Percentiles rank a stretch among this genome's conserved stretches.
Conservation (phyloP, 306 rosid species). For the cucumber (Cucumis sativus) region DNA sequence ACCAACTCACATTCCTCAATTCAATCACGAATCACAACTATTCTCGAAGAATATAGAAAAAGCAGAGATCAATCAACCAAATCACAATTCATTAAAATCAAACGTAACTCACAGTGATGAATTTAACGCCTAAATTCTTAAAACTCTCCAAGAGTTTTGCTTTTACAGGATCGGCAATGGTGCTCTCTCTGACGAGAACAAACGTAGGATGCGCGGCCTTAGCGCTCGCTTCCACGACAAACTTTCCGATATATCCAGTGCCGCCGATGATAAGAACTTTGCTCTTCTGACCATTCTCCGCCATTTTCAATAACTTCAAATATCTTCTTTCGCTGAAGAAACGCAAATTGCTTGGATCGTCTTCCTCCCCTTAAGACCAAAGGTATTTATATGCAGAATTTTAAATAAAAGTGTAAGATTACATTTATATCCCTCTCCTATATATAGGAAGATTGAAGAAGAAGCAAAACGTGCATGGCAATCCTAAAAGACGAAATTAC, state of each 20-base stretch:
- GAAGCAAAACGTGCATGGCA: not conserved
- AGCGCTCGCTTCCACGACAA: constrained; percentile 66
- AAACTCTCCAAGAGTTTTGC: constrained; percentile 37
- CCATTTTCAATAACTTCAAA: constrained; percentile 17
- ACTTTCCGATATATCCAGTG: constrained; percentile 79
- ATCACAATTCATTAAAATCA: too few relatives aligned
- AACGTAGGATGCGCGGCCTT: constrained; percentile 67
- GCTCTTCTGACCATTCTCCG: constrained; percentile 31
- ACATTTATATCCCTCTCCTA: not conserved
- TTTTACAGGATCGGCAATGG: constrained; percentile 48
- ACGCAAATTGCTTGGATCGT: too few relatives aligned
- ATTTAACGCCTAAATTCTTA: constrained; percentile 41
- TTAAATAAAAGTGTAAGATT: not conserved
- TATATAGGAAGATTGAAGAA: too few relatives aligned
- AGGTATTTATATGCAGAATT: not conserved
- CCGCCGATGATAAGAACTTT: constrained; percentile 86
- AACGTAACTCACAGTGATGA: constrained; percentile 41
- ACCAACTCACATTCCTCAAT: too few relatives aligned
- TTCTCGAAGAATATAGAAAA: too few relatives aligned
- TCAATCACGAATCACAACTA: too few relatives aligned
- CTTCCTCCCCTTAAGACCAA: too few relatives aligned
- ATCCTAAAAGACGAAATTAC: not conserved
- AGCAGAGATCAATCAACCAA: too few relatives aligned
- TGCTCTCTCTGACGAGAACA: constrained; percentile 55
- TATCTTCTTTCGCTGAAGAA: not conserved